These are phyloP conservation scores for Trypanosoma brucei DNA, from an alignment of 208 protist species.

Conservation along the genomic window DNA sequence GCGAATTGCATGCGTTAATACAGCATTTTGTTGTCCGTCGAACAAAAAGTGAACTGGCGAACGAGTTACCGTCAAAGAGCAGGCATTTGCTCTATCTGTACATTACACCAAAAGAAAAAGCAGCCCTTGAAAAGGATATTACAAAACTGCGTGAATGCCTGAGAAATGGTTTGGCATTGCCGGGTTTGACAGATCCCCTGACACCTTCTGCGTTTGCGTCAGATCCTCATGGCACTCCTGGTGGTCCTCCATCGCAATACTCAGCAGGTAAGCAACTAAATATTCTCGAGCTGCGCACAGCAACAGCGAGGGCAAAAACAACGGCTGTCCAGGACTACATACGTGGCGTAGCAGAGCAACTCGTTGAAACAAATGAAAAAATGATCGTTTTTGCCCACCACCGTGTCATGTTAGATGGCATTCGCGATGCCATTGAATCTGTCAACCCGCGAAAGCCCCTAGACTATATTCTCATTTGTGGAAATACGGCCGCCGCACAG, in stretches of 20 bases:
- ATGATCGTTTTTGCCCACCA: conserved; percentile 94
- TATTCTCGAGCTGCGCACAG: conserved; percentile 82
- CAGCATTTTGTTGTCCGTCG: conserved; percentile 91
- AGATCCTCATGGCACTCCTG: background rate
- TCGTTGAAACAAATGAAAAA: conserved; percentile 77
- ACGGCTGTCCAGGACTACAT: conserved; percentile 90
- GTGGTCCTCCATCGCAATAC: background rate
- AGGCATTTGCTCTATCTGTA: conserved; percentile 83
- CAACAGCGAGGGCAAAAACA: conserved; percentile 83
- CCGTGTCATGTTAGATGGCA: conserved; percentile 87
- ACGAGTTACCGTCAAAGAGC: conserved; percentile 87
- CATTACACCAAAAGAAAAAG: conserved; percentile 80
- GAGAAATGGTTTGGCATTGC: conserved; percentile 1
- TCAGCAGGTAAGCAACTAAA: conserved; percentile 27
- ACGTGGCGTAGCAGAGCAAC: conserved; percentile 61
- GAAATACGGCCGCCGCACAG: conserved; percentile 64
- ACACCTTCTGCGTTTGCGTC: background rate
- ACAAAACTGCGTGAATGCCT: conserved; percentile 48
- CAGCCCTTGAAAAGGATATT: conserved; percentile 74
- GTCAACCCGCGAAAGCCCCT: conserved; percentile 54
- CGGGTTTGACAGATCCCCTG: background rate
- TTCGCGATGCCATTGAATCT: conserved; percentile 67
- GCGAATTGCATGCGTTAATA: conserved; percentile 92
- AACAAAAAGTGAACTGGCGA: conserved; percentile 86
- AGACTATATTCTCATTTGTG: conserved; percentile 92